Evolutionary conservation across 2,329 filamentous ascomycete genomes (phyloP).

Genomic region (Penicillium brevicompactum): DNA sequence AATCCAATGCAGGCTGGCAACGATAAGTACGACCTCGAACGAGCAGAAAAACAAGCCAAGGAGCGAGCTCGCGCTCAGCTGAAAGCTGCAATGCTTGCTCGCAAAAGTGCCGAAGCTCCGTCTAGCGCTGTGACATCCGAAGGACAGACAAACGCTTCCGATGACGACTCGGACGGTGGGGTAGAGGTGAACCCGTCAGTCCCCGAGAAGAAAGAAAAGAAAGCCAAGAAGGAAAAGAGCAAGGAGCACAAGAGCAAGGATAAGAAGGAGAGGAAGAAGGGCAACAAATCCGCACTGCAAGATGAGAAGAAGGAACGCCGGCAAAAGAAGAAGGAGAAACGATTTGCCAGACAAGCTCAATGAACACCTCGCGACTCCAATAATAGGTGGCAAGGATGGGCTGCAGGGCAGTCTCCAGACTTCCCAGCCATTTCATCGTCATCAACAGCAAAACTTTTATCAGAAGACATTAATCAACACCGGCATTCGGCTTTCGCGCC

Average conservation of each 20-base stretch:
- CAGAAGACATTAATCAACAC: neutral
- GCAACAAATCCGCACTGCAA: constrained; percentile 29
- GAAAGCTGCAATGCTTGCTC: constrained; percentile 48
- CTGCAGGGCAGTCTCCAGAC: constrained; percentile 1
- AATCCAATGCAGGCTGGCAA: constrained; percentile 45
- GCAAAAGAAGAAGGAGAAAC: constrained; percentile 45
- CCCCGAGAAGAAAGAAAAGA: constrained; percentile 28
- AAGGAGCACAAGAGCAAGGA: neutral
- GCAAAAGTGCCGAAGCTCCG: constrained; percentile 32
- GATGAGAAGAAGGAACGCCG: constrained; percentile 31
- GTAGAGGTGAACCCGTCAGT: constrained; percentile 6
- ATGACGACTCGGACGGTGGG: constrained; percentile 20
- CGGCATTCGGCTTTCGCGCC: neutral
- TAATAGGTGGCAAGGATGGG: neutral
- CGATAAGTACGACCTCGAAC: constrained; percentile 54
- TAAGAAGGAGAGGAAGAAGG: constrained; percentile 31
- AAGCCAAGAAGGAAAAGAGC: too few species aligned
- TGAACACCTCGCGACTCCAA: constrained; percentile 4
- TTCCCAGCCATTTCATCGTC: neutral
- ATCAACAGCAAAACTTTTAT: neutral
- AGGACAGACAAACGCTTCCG: constrained; percentile 23
- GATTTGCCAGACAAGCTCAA: constrained; percentile 33
- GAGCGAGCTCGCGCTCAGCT: constrained; percentile 53
- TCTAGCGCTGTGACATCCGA: constrained; percentile 8
- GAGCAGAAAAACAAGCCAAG: constrained; percentile 53